Base-by-base conservation (phyloP, 352 stramenopile species). In the Pythium myriotylum region DNA sequence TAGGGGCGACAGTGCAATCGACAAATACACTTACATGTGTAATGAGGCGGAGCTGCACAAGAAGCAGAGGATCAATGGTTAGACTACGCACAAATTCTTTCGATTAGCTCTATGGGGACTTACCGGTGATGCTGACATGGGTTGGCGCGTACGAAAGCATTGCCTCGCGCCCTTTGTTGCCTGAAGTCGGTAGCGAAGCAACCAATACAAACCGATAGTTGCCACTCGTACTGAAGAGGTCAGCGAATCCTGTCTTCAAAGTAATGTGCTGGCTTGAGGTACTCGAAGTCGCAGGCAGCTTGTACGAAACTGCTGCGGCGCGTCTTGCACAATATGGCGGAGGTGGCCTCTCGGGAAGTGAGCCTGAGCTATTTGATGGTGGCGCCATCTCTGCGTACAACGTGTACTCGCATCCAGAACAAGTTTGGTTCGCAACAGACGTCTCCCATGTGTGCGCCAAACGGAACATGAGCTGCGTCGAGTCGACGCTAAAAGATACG, bases 131-230 rank as follows among this genome's bases (percentile, higher is more conserved):
- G 10, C 23, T 42, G 23, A 77, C 62, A 9, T 61, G 62, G 20
- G 57, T 63, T 14, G 71, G 59, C 4, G 60, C 50, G 57, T 68
- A 79, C 35, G 71, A 54, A 23, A 79, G 39, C 42, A 73, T 45
- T 8, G 64, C 71, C 0, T 29, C 16, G 47, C 74, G 71, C 12
- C 56, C 60, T 19, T 79, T 67, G 51, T 76, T 79, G 6, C 12
- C 8, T 1, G 46, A 57, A 7, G 50, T 39, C 7, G 71, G 65
- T 10, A 79, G 37, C 17, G 67, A 72, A 13, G 57, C 71, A 26
- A 79, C 26, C 12, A 79, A 50, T 51, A 74, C 54, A 29, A 79
- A 74, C 12, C 43, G 62, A 32, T 79, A 79, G 43, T 69, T 54
- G 22, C 71, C 68, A 6, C 56, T 76, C 3, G 58, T 55, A 7